Conservation (phyloP, 2,329 filamentous ascomycete genomes). For the Rhynchosporium secalis region DNA sequence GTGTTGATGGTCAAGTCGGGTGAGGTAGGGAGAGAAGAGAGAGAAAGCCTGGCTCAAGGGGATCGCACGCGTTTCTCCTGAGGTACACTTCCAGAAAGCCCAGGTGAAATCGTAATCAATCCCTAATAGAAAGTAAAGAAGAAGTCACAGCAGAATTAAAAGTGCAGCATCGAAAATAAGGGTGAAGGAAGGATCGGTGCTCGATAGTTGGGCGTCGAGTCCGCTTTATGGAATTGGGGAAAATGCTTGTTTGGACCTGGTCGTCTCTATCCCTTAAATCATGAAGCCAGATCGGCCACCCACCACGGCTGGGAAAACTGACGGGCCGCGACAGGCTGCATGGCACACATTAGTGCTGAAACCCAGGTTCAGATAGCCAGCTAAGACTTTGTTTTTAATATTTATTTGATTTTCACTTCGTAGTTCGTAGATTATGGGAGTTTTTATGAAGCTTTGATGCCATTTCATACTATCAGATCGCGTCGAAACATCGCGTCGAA, state of each 20-base stretch:
- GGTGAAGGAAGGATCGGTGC: constrained; percentile 20
- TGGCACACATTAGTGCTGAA: not conserved
- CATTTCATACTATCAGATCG: not conserved
- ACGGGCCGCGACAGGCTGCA: constrained; percentile 10
- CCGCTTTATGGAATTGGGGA: constrained; percentile 16
- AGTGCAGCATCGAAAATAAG: constrained; percentile 34
- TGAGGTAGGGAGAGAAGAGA: constrained; percentile 15
- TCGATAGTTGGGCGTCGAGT: constrained; percentile 17
- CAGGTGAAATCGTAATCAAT: constrained; percentile 18
- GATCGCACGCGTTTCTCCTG: constrained; percentile 27
- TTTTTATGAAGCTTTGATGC: too few species aligned
- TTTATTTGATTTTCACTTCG: not conserved
- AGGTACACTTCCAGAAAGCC: constrained; percentile 23
- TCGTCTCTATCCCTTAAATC: constrained; percentile 29
- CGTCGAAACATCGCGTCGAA: constrained; percentile 7
- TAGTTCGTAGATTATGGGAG: not conserved
- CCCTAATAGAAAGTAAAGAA: constrained; percentile 34
- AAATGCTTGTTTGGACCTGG: not conserved
- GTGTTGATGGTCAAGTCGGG: constrained; percentile 10
- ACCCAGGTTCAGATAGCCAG: constrained; percentile 16
- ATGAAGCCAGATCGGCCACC: constrained; percentile 31
- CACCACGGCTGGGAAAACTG: constrained; percentile 3
- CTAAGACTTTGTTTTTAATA: constrained; percentile 1
- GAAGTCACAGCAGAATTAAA: constrained; percentile 34
- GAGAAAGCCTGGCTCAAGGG: constrained; percentile 25